Percentiles rank a stretch among this genome's conserved stretches.
Evolutionary conservation across 305 asterid genomes (phyloP).

Genomic region (Solanum aculeatissimum): DNA sequence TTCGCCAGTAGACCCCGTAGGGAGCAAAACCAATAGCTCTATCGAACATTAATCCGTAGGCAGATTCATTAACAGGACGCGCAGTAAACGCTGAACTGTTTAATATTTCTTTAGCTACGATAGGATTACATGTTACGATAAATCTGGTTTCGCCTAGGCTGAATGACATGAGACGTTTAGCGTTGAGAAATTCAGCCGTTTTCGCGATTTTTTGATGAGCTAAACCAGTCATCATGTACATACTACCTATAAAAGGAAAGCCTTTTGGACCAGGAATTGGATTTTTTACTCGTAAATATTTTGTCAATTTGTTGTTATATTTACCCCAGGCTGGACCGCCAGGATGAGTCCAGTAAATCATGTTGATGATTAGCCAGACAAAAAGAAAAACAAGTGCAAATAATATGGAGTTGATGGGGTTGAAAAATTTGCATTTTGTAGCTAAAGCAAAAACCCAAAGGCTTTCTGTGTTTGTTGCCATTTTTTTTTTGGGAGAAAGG

Average conservation of each 20-base stretch:
- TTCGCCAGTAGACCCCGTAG: slow-evolving; percentile 51
- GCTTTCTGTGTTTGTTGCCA: slow-evolving; percentile 20
- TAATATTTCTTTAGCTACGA: slow-evolving; percentile 31
- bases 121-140: slow-evolving; percentile 40
- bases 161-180: slow-evolving; percentile 51
- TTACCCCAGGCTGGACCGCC: slow-evolving; percentile 69
- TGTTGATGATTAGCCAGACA: slow-evolving; percentile 20
- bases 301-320: slow-evolving; percentile 14
- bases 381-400: neutral
- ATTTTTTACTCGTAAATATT: neutral
- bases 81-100: slow-evolving; percentile 35
- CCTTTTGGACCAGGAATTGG: slow-evolving; percentile 59
- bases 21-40: slow-evolving; percentile 68
- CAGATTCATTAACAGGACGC: slow-evolving; percentile 49
- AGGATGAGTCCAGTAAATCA: slow-evolving; percentile 42
- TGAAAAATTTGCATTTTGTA: slow-evolving; percentile 26
- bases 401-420: slow-evolving; percentile 9
- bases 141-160: slow-evolving; percentile 49
- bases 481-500: neutral
- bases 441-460: slow-evolving; percentile 34
- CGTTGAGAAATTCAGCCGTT: slow-evolving; percentile 21
- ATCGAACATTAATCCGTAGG: slow-evolving; percentile 48
- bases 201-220: slow-evolving; percentile 44
- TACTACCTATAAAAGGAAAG: slow-evolving; percentile 42
- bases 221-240: slow-evolving; percentile 39